Evolutionary conservation across 1,139 yeast species (phyloP).

Genomic region (Geotrichum siamense): DNA sequence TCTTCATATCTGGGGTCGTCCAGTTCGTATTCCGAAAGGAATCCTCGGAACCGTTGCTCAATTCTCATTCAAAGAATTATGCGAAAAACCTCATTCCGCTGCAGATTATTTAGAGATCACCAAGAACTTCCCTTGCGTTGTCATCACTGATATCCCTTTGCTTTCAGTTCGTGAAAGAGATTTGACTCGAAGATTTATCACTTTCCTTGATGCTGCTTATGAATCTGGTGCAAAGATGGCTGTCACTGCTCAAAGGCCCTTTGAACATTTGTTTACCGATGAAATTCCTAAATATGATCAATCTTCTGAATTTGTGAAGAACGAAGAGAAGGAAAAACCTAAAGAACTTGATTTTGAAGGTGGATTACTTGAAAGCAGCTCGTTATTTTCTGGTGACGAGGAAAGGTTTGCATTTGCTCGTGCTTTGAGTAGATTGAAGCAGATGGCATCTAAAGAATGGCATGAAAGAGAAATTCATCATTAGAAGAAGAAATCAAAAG

Average conservation of each 20-base stretch:
- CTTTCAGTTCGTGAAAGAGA: conserved; percentile 73
- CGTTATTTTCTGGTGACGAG: conserved; percentile 83
- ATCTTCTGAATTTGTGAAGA: conserved; percentile 1
- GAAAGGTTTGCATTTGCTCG: conserved; percentile 96
- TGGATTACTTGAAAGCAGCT: conserved; percentile 65
- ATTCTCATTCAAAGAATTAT: conserved; percentile 74
- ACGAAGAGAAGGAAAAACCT: not conserved
- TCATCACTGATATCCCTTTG: conserved; percentile 86
- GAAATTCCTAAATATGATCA: conserved; percentile 56
- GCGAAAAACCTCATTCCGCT: conserved; percentile 87
- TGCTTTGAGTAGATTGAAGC: conserved; percentile 81
- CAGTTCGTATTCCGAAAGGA: conserved; percentile 64
- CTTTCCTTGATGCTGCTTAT: conserved; percentile 90
- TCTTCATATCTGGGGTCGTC: conserved; percentile 81
- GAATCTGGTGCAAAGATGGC: conserved; percentile 83
- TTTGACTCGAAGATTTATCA: conserved; percentile 80
- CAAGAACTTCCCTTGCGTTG: conserved; percentile 63
- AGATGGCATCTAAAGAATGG: conserved; percentile 95
- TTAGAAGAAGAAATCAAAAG: no score
- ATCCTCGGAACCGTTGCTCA: conserved; percentile 81
- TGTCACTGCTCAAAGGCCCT: conserved; percentile 81
- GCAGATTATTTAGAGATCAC: conserved; percentile 90
- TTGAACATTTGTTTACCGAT: conserved; percentile 77
- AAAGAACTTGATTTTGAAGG: conserved; percentile 39
- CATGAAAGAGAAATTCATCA: conserved; percentile 10